Base-by-base conservation (phyloP, 495 filamentous ascomycete genomes). In the Neurospora sp. region DNA sequence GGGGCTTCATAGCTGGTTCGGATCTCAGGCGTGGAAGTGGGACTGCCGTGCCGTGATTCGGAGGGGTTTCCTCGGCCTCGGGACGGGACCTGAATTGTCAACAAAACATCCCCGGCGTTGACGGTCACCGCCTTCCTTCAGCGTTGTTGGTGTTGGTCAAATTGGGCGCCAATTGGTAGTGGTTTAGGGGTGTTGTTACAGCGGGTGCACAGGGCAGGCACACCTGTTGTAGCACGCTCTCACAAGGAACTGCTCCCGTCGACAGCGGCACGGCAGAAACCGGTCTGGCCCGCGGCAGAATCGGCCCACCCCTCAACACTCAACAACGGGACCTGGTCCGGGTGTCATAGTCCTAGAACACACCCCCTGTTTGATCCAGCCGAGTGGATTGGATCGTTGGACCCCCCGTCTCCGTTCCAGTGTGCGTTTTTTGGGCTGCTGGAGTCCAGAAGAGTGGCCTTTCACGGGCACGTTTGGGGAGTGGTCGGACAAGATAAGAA, bases 221-320 rank as follows among this genome's bases (percentile, higher is more conserved):
- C 45, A 22, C 9, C 20, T 53, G 45, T 53, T 27, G 45, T 22
- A 22, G 44, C n/a, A 48, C 44, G n/a, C n/a, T 45, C 3, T 7
- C n/a, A 22, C 45, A 48, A 4, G 40, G 10, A 10, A 40, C 40
- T 40, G 39, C 39, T 70, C 71, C 40, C 72, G 71, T 40, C 9
- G 41, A 35, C 73, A 14, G 41, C 16, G 53, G 53, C 27, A 35
- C 53, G 72, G 71, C 70, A 73, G 70, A 73, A 72, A 69, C 74
- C 74, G 75, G 70, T 69, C 71, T 65, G 68, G 35, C 44, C 59
- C 71, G 73, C 70, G 68, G 69, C 44, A 78, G 74, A 76, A 77
- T 77, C 75, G 75, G 69, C 74, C 78, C 71, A 79, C 73, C 22
- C 22, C 53, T 35, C 53, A 61, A 61, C 53, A 61, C 27, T 61